Conservation (phyloP, 148 eudicot species). For the Nepenthes gracilis region DNA sequence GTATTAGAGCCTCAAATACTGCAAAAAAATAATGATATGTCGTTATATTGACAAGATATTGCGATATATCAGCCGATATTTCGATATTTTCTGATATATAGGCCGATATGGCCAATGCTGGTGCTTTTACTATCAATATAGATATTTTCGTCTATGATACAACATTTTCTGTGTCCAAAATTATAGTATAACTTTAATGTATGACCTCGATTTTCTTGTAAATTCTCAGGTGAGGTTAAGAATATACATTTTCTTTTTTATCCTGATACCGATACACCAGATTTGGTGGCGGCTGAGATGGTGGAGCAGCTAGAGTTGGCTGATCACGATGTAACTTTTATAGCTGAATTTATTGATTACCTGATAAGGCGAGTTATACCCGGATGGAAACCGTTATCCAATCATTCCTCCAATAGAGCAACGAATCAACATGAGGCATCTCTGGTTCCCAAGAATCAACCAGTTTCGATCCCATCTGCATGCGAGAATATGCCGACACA, state of each 20-base stretch:
- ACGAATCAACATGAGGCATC: slow-evolving; percentile 1
- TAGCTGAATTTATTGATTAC: slow-evolving; percentile 61
- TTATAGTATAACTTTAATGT: no score
- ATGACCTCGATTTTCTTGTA: neutral
- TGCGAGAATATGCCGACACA: neutral
- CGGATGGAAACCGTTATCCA: slow-evolving; percentile 26
- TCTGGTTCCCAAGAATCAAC: slow-evolving; percentile 4
- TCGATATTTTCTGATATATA: neutral
- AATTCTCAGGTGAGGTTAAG: slow-evolving; percentile 12
- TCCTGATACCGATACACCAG: slow-evolving; percentile 58
- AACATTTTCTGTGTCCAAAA: no score
- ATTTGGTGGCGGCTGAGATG: slow-evolving; percentile 74
- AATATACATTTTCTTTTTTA: slow-evolving; percentile 57
- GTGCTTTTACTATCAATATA: no score
- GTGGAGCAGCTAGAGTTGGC: slow-evolving; percentile 60
- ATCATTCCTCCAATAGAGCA: neutral
- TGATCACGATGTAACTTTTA: slow-evolving; percentile 60
- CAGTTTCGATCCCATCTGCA: neutral
- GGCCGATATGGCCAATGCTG: no score
- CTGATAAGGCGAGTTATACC: slow-evolving; percentile 38
- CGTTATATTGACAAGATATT: neutral
- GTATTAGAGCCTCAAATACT: no score
- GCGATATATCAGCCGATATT: neutral
- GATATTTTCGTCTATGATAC: no score
- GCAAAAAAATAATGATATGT: neutral